phyloP scores from a whole-genome alignment of 106 monocot genomes.

The Agapanthus africanus region DNA sequence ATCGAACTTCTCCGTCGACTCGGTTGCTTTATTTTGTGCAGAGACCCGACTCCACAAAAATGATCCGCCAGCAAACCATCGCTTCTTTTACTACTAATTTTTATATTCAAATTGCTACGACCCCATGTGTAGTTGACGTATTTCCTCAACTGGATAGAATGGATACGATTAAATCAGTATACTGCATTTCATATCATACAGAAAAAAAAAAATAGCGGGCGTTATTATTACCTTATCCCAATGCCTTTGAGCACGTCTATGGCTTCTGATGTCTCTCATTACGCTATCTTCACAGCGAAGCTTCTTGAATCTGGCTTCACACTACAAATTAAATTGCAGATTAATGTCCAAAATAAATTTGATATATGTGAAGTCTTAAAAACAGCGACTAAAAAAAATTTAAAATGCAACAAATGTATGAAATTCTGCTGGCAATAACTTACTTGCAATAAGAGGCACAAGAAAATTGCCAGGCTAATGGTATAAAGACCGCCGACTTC shows the following conservation, averaged over 20 bases:
- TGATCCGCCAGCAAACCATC: slow-evolving; percentile 18
- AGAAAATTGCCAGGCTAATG: slow-evolving; percentile 63
- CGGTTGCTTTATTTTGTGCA: slow-evolving; percentile 24
- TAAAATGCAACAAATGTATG: background rate
- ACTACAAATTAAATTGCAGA: slow-evolving; percentile 46
- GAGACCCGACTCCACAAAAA: slow-evolving; percentile 27
- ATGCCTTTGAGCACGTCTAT: slow-evolving; percentile 46
- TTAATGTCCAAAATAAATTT: too few species aligned
- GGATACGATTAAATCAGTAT: slow-evolving; percentile 6
- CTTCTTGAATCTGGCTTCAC: slow-evolving; percentile 60
- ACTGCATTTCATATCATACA: background rate
- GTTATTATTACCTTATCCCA: slow-evolving; percentile 54
- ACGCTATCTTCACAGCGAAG: slow-evolving; percentile 51
- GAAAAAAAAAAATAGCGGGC: background rate
- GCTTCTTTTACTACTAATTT: slow-evolving; percentile 16
- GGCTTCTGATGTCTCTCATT: slow-evolving; percentile 42
- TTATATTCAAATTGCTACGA: slow-evolving; percentile 37
- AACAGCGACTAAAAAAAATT: background rate
- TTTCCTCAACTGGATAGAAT: slow-evolving; percentile 48
- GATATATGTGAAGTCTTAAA: too few species aligned
- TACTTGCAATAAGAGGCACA: slow-evolving; percentile 71
- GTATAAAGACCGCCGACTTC: slow-evolving; percentile 86
- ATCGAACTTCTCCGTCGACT: slow-evolving; percentile 16
- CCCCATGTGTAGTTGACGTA: slow-evolving; percentile 87
- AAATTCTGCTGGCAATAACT: slow-evolving; percentile 11